Conservation (phyloP, 352 stramenopile species). For the Globisporangium yorkense region DNA sequence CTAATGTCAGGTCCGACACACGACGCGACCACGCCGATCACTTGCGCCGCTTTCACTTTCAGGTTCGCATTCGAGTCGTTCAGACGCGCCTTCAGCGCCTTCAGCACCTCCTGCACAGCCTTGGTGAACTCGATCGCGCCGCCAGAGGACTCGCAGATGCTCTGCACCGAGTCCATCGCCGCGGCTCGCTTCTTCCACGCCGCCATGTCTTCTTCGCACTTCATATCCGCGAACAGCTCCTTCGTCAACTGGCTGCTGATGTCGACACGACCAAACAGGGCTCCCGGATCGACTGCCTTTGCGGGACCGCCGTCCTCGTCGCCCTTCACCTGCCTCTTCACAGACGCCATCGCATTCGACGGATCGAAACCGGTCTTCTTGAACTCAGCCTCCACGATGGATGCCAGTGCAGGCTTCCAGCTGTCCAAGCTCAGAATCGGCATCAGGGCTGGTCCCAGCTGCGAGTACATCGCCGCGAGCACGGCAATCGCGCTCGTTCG, state of each 20-base stretch:
- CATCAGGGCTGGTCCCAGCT: conserved; percentile 71
- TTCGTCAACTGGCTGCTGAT: conserved; percentile 81
- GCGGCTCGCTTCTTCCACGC: conserved; percentile 82
- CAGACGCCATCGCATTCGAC: conserved; percentile 36
- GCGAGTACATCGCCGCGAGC: conserved; percentile 77
- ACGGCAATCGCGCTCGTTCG: conserved; percentile 57
- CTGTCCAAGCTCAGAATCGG: conserved; percentile 77
- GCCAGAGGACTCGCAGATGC: conserved; percentile 68
- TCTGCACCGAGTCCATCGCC: conserved; percentile 75
- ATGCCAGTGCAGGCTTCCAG: conserved; percentile 78
- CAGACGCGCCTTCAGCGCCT: conserved; percentile 66
- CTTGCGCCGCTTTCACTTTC: conserved; percentile 81
- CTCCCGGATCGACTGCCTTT: conserved; percentile 33
- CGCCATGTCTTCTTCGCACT: conserved; percentile 79
- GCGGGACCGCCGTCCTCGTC: conserved; percentile 37
- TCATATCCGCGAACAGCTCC: conserved; percentile 81
- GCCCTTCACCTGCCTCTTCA: conserved; percentile 68
- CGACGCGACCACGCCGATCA: conserved; percentile 70
- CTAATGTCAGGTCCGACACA: conserved; percentile 70
- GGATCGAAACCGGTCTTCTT: conserved; percentile 77
- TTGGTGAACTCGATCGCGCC: conserved; percentile 84
- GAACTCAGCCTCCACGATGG: conserved; percentile 76
- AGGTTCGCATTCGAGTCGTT: conserved; percentile 85
- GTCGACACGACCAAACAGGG: conserved; percentile 71
- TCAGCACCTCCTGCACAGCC: conserved; percentile 69